phyloP scores from a whole-genome alignment of 441 rosid species.

The Pelargonium australe region DNA sequence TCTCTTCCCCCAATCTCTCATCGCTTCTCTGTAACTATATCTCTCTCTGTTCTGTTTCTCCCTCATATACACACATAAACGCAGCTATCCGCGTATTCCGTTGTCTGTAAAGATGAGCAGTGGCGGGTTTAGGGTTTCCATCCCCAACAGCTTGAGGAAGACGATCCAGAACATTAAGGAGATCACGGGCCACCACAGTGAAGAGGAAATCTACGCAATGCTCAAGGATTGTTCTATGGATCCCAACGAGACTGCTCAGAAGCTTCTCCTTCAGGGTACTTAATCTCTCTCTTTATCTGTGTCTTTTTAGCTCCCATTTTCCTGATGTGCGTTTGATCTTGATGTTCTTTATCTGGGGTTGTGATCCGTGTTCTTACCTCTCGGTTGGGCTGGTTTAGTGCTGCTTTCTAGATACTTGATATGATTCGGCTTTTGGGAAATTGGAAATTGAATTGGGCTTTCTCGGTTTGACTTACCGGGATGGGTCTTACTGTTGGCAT shows the following conservation, averaged over 20 bases:
- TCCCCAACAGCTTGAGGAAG: conserved; percentile 46
- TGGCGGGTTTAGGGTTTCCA: conserved; percentile 71
- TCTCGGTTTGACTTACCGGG: too few relatives aligned
- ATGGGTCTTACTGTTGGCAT: too few relatives aligned
- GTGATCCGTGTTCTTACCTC: conserved; percentile 30
- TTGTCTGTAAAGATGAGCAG: conserved; percentile 53
- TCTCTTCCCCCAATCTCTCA: not conserved
- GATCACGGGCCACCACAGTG: conserved; percentile 68
- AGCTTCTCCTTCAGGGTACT: conserved; percentile 61
- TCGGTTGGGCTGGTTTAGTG: conserved; percentile 20
- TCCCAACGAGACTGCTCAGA: conserved; percentile 81
- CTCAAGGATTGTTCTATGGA: conserved; percentile 85
- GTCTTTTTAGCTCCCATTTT: not conserved
- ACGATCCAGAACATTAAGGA: conserved; percentile 71
- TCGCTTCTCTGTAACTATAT: not conserved
- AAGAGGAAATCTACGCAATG: conserved; percentile 92
- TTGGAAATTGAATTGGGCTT: conserved; percentile 17
- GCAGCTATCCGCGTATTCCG: not conserved
- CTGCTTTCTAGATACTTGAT: conserved; percentile 33
- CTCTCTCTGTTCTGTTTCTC: not conserved
- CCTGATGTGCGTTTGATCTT: conserved; percentile 10
- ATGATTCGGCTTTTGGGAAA: conserved; percentile 8
- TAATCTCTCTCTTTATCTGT: conserved; percentile 13
- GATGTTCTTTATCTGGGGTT: conserved; percentile 12
- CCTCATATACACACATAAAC: not conserved